Evolutionary conservation across 352 stramenopile species (phyloP), one percentile per base, ranked within the genome.

Genomic region (Globisporangium middletonii): DNA sequence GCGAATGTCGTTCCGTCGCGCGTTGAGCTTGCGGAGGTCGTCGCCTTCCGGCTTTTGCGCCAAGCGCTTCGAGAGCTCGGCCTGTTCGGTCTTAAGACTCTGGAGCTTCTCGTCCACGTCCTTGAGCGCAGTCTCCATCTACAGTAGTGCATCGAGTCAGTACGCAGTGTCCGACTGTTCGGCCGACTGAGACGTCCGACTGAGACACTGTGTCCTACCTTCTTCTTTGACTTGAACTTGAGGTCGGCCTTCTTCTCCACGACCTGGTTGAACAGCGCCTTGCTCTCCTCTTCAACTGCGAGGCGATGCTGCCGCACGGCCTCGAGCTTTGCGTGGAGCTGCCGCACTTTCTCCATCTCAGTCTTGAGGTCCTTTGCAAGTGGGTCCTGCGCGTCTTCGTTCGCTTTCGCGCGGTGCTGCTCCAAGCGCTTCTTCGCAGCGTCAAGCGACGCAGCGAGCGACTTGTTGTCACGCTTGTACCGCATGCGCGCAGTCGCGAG

Each of bases 221-320:
- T 92, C 60, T 90, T 88, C 70, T 94, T 94, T 9, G 82, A 92
- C 71, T 94, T 88, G 65, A 94, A 89, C 57, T 92, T 91, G 53
- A 94, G 61, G 60, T 94, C 85, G 44, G 85, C 84, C 66, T 94
- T 94, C 73, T 92, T 92, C 64, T 94, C 83, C 35, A 94, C 85
- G 47, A 94, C 85, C 70, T 89, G 77, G 60, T 89, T 94, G 73
- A 91, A 94, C 68, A 94, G 74, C 60, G 84, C 79, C 68, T 94
- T 94, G 74, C 85, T 92, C 61, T 94, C 85, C 60, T 94, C 85
- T 66, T 94, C 85, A 26, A 94, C 71, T 15, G 86, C 85, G 16
- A 94, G 72, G 61, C 85, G 85, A 62, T 94, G 85, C 62, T 94
- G 80, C 19, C 84, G 83, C 55, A 94, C 83, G 15, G 85, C 81